Base-by-base conservation (phyloP, 2,329 filamentous ascomycete genomes). In the Penicillium sp. region DNA sequence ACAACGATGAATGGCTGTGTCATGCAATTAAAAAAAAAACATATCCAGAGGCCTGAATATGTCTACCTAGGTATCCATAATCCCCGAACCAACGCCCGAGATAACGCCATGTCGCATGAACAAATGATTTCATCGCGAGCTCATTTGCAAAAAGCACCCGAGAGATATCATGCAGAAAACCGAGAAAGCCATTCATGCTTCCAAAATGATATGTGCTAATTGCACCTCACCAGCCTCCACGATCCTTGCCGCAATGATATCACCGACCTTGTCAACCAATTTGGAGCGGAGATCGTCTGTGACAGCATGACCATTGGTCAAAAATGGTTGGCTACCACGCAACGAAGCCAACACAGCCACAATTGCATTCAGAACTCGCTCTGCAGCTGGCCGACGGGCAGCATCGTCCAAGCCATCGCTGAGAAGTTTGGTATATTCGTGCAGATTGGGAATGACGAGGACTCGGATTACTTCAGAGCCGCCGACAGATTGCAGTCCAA, bases 401-500 rank as follows among this genome's bases (percentile, higher is more conserved):
- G 75, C 73, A 17, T 79, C 77, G 4, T 79, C 76, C 13, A 83
- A 68, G 2, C 79, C 82, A 57, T 86, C 84, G 43, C 79, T 78
- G 6, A 90, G 75, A 12, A 89, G 77, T 19, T 80, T 80, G 50
- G 88, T 85, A 68, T 88, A 90, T 0, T 83, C 79, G 57, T 81
- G 83, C 25, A 90, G 76, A 62, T 89, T 90, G 0, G 87, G 87
- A 21, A 90, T 66, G 42, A 91, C 81, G 6, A 90, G 77, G 46
- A 84, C 81, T 21, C 84, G 79, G n/a, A 89, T 80, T 23, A 85
- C 84, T 59, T 88, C 86, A 0, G 81, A 69, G 10, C 87, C 92
- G 27, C 92, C 91, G 25, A 95, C 88, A 1, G 88, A 86, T 2
- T 88, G 82, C 3, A 99, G 80, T 1, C 93, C 93, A 31, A 87